Base-by-base conservation (phyloP, 2,329 filamentous ascomycete species). In the Penicillium sp. region DNA sequence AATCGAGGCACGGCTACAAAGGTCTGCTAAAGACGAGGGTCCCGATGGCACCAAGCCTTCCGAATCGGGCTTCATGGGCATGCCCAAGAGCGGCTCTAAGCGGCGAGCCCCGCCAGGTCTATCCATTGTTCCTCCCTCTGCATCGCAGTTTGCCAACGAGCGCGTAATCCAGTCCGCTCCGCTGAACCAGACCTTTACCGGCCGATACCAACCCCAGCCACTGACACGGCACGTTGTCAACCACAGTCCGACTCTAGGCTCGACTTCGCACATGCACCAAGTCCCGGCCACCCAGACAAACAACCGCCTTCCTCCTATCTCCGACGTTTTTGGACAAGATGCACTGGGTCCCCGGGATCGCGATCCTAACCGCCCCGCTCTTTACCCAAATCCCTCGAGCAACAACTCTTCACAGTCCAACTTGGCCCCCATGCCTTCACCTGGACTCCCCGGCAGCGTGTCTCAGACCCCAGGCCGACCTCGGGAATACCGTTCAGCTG, bases 121-220 rank as follows among this genome's bases (percentile, higher is more conserved):
- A 40, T 94, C 89, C 47, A 98, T 98, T 57, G 87, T 94, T n/a
- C 87, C 93, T 22, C 93, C 93, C 1, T 89, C 89, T 5, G 89
- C 94, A 55, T 84, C 93, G 58, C 86, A 90, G 52, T 97, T 97
- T 64, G 88, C 90, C 59, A 84, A 89, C 62, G 93, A 98, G 75
- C 81, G 93, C 58, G 89, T 97, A 28, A 94, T 98, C 51, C 93
- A 98, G 70, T 98, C 93, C 3, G 93, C 93, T 6, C 93, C 93
- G 13, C 79, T 98, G 20, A 85, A 94, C 60, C 91, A 96, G 66
- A 94, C 89, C 29, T 98, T 98, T 66, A 96, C 93, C 6, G 90
- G 91, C 50, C 83, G 93, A 50, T 84, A 94, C 64, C 82, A 89
- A 60, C 80, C 85, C 4, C 84, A 85, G 56, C 86, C 87, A 0